Conservation (phyloP, 257 asterid genomes). For the Solanum virginianum region DNA sequence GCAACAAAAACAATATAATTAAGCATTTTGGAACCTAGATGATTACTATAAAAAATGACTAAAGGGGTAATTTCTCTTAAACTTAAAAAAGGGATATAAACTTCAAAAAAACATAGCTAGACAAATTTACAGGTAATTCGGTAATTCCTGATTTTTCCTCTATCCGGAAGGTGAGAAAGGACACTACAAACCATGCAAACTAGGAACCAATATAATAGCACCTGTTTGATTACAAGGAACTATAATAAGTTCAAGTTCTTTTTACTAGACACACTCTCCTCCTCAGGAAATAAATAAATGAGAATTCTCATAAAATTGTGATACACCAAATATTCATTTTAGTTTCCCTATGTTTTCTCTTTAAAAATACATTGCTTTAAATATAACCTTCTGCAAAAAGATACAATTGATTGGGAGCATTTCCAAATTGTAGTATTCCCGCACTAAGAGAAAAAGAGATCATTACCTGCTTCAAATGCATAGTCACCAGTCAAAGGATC, state of each 20-base stretch:
- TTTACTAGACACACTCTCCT: neutral
- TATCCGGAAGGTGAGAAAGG: neutral
- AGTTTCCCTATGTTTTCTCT: neutral
- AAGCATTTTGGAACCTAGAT: neutral
- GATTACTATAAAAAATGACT: neutral
- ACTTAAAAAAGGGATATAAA: neutral
- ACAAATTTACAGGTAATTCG: neutral
- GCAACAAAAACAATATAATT: neutral
- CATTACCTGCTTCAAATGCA: conserved; percentile 93
- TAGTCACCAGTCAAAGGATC: conserved; percentile 89
- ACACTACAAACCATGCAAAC: neutral
- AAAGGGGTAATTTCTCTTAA: neutral
- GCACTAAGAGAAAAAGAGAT: neutral
- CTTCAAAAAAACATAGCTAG: neutral
- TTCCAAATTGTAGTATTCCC: neutral
- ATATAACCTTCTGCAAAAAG: neutral
- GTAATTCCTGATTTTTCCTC: neutral
- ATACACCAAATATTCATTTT: neutral
- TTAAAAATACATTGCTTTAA: neutral
- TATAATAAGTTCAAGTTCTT: neutral
- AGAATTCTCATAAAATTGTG: neutral
- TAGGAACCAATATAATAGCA: neutral
- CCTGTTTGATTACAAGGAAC: neutral
- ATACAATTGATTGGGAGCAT: neutral
- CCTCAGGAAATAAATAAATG: neutral